phyloP scores from a whole-genome alignment of 2,329 filamentous ascomycete genomes.

The Cercospora sojina region DNA sequence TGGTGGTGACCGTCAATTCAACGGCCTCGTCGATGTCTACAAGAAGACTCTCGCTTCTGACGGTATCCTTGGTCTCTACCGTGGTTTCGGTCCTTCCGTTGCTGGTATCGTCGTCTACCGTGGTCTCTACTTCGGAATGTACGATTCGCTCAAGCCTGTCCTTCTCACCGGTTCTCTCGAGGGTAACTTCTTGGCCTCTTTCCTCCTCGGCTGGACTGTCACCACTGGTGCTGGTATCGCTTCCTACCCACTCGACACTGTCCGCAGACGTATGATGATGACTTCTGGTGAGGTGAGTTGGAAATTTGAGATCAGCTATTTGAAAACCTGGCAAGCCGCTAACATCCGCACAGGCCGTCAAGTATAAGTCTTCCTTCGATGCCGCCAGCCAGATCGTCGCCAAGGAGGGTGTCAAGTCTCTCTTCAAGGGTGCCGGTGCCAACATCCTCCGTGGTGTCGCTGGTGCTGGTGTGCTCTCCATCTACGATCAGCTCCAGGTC shows the following conservation, averaged over 20 bases:
- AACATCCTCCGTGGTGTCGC: constrained; percentile 99
- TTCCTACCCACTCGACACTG: constrained; percentile 99
- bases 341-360: constrained; percentile 75
- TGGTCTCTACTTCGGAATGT: constrained; percentile 99
- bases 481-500: constrained; percentile 99
- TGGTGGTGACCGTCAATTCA: constrained; percentile 99
- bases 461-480: constrained; percentile 99
- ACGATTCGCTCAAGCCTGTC: constrained; percentile 99
- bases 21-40: constrained; percentile 99
- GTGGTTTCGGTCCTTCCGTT: constrained; percentile 99
- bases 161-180: constrained; percentile 85
- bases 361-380: constrained; percentile 97
- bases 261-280: constrained; percentile 99
- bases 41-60: constrained; percentile 99
- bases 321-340: background rate
- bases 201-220: constrained; percentile 97
- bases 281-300: constrained; percentile 69
- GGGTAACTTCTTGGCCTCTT: constrained; percentile 99
- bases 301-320: background rate
- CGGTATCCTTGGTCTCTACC: constrained; percentile 99
- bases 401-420: constrained; percentile 95
- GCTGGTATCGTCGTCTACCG: constrained; percentile 99
- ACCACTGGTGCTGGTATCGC: constrained; percentile 99
- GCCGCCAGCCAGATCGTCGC: constrained; percentile 94
- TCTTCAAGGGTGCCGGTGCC: constrained; percentile 99